These are phyloP conservation scores for Ganoderma sp. DNA, from an alignment of 1,284 basidiomycete genomes.

Conservation along the genomic window DNA sequence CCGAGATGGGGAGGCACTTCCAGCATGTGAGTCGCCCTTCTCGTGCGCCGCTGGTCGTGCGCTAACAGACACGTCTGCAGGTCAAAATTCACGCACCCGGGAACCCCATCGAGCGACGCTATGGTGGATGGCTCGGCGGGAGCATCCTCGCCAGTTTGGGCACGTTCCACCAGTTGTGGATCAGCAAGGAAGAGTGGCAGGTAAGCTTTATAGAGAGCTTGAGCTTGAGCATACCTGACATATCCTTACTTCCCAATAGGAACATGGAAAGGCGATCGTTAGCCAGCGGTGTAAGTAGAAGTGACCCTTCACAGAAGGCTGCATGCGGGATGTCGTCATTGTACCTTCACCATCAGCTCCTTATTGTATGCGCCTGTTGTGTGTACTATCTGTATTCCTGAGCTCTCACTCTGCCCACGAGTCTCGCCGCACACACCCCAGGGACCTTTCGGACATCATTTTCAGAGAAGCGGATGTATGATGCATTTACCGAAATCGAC, in stretches of 20 bases:
- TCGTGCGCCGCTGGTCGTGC: slow-evolving; percentile 1
- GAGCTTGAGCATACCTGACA: slow-evolving; percentile 15
- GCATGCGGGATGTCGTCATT: neutral
- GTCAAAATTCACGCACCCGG: slow-evolving; percentile 90
- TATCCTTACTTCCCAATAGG: slow-evolving; percentile 47
- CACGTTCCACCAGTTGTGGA: slow-evolving; percentile 97
- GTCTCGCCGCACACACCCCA: neutral
- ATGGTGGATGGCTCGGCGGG: slow-evolving; percentile 92
- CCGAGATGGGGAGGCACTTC: slow-evolving; percentile 80
- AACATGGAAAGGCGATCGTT: slow-evolving; percentile 79
- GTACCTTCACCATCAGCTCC: neutral
- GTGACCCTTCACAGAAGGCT: neutral
- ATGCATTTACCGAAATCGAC: slow-evolving; percentile 21
- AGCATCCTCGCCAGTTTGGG: slow-evolving; percentile 92
- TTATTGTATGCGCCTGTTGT: slow-evolving; percentile 14
- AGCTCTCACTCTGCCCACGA: neutral
- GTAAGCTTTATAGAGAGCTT: slow-evolving; percentile 47
- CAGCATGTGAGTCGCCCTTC: slow-evolving; percentile 68
- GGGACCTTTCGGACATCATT: neutral
- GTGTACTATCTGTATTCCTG: slow-evolving; percentile 14
- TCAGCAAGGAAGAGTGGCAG: slow-evolving; percentile 91
- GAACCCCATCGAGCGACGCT: slow-evolving; percentile 86
- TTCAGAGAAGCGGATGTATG: slow-evolving; percentile 13
- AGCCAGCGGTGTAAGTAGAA: slow-evolving; percentile 78
- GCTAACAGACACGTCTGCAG: slow-evolving; percentile 42